Evolutionary conservation across 805 yeast genomes (phyloP), one percentile per base, ranked within the genome.

Genomic region (Blastobotrys parvus): DNA sequence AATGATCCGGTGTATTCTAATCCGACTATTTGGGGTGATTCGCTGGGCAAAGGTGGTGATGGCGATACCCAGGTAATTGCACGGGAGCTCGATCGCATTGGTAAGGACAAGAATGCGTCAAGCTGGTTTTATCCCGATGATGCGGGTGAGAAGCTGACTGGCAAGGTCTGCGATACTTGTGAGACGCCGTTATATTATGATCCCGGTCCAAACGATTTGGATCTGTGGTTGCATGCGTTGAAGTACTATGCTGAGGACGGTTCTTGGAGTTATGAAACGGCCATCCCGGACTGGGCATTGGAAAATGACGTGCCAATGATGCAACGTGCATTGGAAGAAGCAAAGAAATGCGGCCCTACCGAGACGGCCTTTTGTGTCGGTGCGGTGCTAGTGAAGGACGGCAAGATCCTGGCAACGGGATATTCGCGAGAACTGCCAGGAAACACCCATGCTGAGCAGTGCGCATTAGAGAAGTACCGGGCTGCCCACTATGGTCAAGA

Each of bases 401-500:
- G 72, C 18, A 56, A 72, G 41, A 67, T 90, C 0, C 58, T 92
- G n/a, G 71, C 82, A 5, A 78, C 85, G 0, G 98, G 98, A 0
- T 87, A 76, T 56, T 86, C 97, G 0, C 71, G 97, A 43, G 98
- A 92, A 61, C 65, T 89, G 2, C 84, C 82, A 16, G 98, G 97
- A 0, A 92, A 90, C 61, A 90, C 98, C 0, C 98, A 90, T 60
- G 98, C 98, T 3, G 98, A 92, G 56, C 96, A 92, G 59, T 82
- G 94, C 67, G 96, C 96, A 0, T 58, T 92, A 44, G 82, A 79
- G 25, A 92, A 92, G 61, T 82, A 80, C 52, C 52, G 57, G 4
- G 53, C 62, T 31, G 59, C 63, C 1, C 67, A 67, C 8, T 46
- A 46, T 3, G 34, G 32, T 1, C 41, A 53, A 2, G 64, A 63